phyloP scores from a whole-genome alignment of 371 early-diverging fungal genomes.

The Conidiobolus incongruus region DNA sequence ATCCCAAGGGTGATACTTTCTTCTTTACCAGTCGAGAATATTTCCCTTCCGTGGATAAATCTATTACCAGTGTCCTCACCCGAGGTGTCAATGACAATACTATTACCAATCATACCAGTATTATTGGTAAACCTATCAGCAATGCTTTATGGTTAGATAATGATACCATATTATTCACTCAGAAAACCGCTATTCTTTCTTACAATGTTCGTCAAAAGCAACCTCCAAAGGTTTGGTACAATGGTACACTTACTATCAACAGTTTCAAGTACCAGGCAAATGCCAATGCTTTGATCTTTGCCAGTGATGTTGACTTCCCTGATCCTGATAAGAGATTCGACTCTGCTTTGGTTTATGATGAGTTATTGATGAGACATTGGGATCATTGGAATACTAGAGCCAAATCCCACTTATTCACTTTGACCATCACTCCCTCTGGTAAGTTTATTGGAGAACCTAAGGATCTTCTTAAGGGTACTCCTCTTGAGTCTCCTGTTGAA shows the following conservation, averaged over 20 bases:
- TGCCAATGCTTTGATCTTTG: no score
- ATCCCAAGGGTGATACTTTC: constrained; percentile 21
- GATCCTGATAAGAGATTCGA: constrained; percentile 11
- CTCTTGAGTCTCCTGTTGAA: constrained; percentile 18
- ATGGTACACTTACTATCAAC: no score
- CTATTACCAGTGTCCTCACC: constrained; percentile 17
- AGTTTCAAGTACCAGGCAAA: no score
- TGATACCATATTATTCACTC: constrained; percentile 20
- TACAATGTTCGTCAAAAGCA: constrained; percentile 15
- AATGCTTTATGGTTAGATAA: constrained; percentile 21
- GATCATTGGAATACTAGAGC: constrained; percentile 15
- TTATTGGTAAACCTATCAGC: constrained; percentile 13
- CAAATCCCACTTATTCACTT: constrained; percentile 29
- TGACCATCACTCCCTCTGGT: constrained; percentile 13
- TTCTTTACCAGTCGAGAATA: constrained; percentile 25
- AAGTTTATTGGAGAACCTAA: constrained; percentile 14
- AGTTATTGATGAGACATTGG: constrained; percentile 48
- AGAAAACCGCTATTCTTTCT: constrained; percentile 21
- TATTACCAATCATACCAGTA: constrained; percentile 6
- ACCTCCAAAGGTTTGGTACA: constrained; percentile 11
- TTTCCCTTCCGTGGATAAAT: constrained; percentile 16
- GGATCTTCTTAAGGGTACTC: constrained; percentile 18
- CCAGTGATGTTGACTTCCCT: no score
- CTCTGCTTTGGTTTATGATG: constrained; percentile 25
- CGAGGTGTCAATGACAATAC: no score